A percentile compares a stretch with the other conserved stretches of the same genome.
Evolutionary conservation across 140 eudicot genomes (phyloP).

Genomic region (Senecio squalidus): DNA sequence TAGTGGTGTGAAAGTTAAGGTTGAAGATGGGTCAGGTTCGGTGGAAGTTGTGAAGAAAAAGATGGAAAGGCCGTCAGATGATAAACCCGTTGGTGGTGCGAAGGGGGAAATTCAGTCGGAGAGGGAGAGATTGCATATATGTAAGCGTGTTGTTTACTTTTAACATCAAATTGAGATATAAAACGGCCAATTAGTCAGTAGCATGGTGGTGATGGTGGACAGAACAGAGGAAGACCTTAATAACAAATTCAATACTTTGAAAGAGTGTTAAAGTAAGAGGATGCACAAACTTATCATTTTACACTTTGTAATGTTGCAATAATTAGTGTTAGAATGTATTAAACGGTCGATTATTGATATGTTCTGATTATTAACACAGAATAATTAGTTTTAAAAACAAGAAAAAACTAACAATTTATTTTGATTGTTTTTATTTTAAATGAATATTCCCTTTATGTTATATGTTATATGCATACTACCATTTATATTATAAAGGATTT

Average conservation of each 20-base stretch:
- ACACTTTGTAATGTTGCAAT: no score
- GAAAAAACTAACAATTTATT: background rate
- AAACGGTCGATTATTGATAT: no score
- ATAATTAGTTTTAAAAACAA: no score
- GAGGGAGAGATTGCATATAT: slow-evolving; percentile 1
- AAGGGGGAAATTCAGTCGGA: slow-evolving; percentile 1
- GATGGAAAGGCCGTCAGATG: background rate
- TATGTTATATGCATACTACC: no score
- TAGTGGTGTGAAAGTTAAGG: slow-evolving; percentile 5
- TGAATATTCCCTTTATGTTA: no score
- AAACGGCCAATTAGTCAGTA: no score
- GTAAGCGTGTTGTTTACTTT: slow-evolving; percentile 23
- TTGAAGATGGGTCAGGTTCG: slow-evolving; percentile 2
- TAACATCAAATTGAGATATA: background rate
- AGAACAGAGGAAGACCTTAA: background rate
- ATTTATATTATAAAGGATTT: no score
- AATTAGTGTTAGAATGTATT: no score
- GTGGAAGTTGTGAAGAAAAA: background rate
- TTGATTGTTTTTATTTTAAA: background rate
- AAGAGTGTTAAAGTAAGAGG: no score
- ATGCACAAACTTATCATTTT: no score
- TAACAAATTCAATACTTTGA: no score
- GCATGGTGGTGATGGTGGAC: slow-evolving; percentile 7
- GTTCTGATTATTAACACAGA: no score
- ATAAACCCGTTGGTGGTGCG: background rate